Evolutionary conservation across 140 eudicot species (phyloP).

Genomic region (Flaveria floridana): DNA sequence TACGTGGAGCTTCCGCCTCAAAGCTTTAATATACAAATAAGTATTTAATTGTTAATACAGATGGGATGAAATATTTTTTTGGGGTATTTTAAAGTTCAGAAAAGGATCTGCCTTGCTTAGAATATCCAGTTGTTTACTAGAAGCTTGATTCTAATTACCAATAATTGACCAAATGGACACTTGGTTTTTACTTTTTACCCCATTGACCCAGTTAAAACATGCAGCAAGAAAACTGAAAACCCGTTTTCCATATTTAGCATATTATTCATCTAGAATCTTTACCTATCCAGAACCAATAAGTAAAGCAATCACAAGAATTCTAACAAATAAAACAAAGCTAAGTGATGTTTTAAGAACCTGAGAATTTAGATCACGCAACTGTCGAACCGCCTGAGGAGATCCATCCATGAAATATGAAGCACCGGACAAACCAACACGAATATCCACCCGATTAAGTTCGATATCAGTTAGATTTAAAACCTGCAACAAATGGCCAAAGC

Average conservation of each 20-base stretch:
- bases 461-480: slow-evolving; percentile 83
- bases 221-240: neutral
- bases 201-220: neutral
- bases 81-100: neutral
- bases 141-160: neutral
- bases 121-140: neutral
- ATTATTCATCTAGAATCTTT: neutral
- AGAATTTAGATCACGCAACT: slow-evolving; percentile 77
- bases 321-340: slow-evolving; percentile 15
- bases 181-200: neutral
- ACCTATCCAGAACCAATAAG: neutral
- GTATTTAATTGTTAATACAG: neutral
- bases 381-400: slow-evolving; percentile 97
- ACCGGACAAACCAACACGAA: slow-evolving; percentile 91
- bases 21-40: neutral
- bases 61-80: neutral
- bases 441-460: slow-evolving; percentile 87
- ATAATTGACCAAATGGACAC: neutral
- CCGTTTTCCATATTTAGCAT: neutral
- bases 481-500: slow-evolving; percentile 43
- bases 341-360: slow-evolving; percentile 49
- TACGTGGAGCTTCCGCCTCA: neutral
- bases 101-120: neutral
- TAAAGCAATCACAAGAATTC: slow-evolving; percentile 8
- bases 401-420: slow-evolving; percentile 93